A percentile compares a stretch with the other conserved stretches of the same genome.
These are phyloP conservation scores for Plasmodium vivax DNA, from an alignment of 169 alveolate genomes.

Conservation along the genomic window DNA sequence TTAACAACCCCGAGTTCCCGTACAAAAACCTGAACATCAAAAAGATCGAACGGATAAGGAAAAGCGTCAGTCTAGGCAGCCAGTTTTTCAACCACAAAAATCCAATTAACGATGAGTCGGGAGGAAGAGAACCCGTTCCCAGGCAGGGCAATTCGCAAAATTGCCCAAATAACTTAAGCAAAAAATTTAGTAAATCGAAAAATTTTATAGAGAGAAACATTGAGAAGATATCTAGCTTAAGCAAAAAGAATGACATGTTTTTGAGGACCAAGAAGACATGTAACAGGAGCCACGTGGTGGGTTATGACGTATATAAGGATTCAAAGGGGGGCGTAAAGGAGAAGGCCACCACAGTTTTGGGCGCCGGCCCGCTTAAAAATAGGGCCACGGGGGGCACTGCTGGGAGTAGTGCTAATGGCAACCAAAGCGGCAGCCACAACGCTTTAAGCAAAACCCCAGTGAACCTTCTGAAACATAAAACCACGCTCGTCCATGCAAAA, in stretches of 20 bases:
- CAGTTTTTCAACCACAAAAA: neutral
- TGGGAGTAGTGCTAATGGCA: neutral
- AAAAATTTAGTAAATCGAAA: constrained; percentile 25
- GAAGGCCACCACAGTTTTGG: neutral
- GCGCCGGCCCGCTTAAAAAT: constrained; percentile 2
- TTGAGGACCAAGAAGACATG: constrained; percentile 28
- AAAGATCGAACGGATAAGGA: constrained; percentile 63
- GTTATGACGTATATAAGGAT: constrained; percentile 31
- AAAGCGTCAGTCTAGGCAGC: constrained; percentile 36
- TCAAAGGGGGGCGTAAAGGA: constrained; percentile 14
- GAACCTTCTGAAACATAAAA: neutral
- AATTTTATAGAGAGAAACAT: constrained; percentile 65
- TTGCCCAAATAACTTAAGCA: neutral
- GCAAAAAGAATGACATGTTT: constrained; percentile 55
- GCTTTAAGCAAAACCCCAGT: neutral
- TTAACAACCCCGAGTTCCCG: constrained; percentile 74
- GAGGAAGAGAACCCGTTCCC: neutral
- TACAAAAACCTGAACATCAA: constrained; percentile 58
- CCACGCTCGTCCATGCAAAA: neutral
- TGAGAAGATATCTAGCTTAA: constrained; percentile 60
- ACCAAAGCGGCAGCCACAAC: neutral
- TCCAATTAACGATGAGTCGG: constrained; percentile 6
- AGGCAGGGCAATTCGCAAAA: constrained; percentile 12
- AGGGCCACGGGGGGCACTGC: neutral
- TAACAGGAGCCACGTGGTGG: constrained; percentile 36